Evolutionary conservation across 2,329 filamentous ascomycete species (phyloP).

Genomic region (Teratosphaeria zuluensis): DNA sequence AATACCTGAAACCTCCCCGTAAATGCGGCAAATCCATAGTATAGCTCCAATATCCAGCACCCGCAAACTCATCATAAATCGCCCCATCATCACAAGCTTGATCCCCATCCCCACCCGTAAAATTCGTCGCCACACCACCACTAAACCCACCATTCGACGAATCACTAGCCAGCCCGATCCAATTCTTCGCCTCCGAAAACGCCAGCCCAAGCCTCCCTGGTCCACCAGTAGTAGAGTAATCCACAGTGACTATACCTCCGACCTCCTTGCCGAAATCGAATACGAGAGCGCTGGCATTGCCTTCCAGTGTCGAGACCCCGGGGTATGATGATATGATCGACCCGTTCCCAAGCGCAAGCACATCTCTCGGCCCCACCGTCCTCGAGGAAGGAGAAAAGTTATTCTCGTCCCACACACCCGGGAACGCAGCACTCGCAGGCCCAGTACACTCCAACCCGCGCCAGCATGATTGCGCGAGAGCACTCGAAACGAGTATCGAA

Average conservation of each 20-base stretch:
- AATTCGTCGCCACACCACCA: conserved; percentile 2
- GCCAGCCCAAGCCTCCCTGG: conserved; percentile 29
- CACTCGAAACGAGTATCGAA: background rate
- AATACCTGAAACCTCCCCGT: conserved; percentile 45
- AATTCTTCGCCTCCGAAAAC: conserved; percentile 35
- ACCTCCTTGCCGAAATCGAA: conserved; percentile 53
- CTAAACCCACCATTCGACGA: conserved; percentile 32
- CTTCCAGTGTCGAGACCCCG: conserved; percentile 23
- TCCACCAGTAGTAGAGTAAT: conserved; percentile 37
- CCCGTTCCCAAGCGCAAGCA: conserved; percentile 30
- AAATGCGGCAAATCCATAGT: conserved; percentile 37
- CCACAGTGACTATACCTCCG: conserved; percentile 45
- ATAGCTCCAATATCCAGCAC: conserved; percentile 26
- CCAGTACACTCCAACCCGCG: conserved; percentile 45
- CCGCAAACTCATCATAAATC: conserved; percentile 34
- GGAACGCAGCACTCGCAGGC: conserved; percentile 42
- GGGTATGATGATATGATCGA: conserved; percentile 24
- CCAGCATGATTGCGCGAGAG: conserved; percentile 39
- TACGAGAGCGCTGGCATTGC: conserved; percentile 45
- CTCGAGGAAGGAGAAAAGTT: conserved; percentile 48
- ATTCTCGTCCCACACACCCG: conserved; percentile 48
- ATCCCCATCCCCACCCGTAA: conserved; percentile 7
- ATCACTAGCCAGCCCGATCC: conserved; percentile 35
- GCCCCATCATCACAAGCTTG: conserved; percentile 33
- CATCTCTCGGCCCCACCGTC: conserved; percentile 37